Evolutionary conservation across 208 protist genomes (phyloP), one percentile per base, ranked within the genome.

Genomic region (Leptomonas seymouri): DNA sequence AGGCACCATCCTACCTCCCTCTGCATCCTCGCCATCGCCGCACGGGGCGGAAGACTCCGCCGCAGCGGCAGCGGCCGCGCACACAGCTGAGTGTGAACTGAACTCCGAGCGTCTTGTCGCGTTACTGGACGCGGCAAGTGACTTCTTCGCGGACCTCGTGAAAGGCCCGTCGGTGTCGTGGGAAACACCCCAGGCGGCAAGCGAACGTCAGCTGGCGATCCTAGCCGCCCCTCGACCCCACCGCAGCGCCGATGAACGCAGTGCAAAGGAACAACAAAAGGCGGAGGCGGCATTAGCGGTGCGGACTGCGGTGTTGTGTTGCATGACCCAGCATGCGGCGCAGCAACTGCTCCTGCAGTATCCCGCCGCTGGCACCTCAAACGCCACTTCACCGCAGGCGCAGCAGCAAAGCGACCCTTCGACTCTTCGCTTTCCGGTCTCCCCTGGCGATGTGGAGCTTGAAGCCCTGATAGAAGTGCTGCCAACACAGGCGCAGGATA

Each of bases 241-340:
- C 36, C 14, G 28, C 23, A 3, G 31, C 21, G 16, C 0, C 8
- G 23, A 39, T 6, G 48, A 45, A 12, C 31, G 56, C 56, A 62
- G 41, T n/a, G 21, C 4, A 15, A 3, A 27, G 49, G 34, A 27
- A 2, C 8, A 23, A 49, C 6, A 44, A 20, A 18, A 23, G 25
- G 16, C 21, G 25, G 9, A 34, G 34, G 39, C 50, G 16, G 46
- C 0, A 15, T 27, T 46, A 16, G 41, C 78, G 34, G 69, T 78
- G 23, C 44, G 14, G 27, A 34, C 57, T 46, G 80, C 53, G 30
- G 30, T 71, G 14, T n/a, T 72, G 74, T 16, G 71, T 9, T 72
- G 65, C 51, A 12, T 41, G 46, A 76, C 71, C 14, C 44, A 57
- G 0, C 55, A 54, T 11, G 44, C 63, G 57, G 58, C 34, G 61